Evolutionary conservation across 768 basidiomycete species (phyloP).

Genomic region (Russula sp.): DNA sequence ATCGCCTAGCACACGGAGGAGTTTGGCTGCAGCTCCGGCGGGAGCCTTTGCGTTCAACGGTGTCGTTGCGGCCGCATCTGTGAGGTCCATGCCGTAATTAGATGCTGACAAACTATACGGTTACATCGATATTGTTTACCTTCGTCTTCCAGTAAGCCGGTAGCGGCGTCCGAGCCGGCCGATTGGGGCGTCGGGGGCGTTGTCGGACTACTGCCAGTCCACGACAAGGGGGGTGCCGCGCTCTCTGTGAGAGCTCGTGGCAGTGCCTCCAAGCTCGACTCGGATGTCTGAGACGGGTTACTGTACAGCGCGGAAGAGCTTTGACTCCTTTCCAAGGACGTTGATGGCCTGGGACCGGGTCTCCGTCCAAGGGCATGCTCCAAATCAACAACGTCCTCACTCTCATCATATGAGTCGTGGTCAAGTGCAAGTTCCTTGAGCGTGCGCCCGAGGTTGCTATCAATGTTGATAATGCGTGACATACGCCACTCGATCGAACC

Average conservation of each 20-base stretch:
- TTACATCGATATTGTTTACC: slow-evolving; percentile 12
- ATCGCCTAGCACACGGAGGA: slow-evolving; percentile 63
- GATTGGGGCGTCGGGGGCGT: slow-evolving; percentile 4
- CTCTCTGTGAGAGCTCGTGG: slow-evolving; percentile 13
- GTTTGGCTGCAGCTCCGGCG: slow-evolving; percentile 41
- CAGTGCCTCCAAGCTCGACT: slow-evolving; percentile 27
- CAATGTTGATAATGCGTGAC: slow-evolving; percentile 61
- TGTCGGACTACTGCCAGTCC: not conserved
- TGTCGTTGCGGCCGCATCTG: not conserved
- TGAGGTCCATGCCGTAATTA: not conserved
- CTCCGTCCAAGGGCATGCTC: slow-evolving; percentile 43
- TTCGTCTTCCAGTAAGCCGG: slow-evolving; percentile 25
- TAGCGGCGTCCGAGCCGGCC: slow-evolving; percentile 15
- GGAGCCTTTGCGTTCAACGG: slow-evolving; percentile 28
- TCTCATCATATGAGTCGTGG: slow-evolving; percentile 34
- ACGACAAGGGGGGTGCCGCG: slow-evolving; percentile 14
- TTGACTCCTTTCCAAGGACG: slow-evolving; percentile 5
- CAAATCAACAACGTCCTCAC: slow-evolving; percentile 54
- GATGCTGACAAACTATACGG: not conserved
- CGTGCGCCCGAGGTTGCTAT: slow-evolving; percentile 39
- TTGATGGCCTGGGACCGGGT: slow-evolving; percentile 24
- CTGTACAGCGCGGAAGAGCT: slow-evolving; percentile 26
- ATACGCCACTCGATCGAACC: slow-evolving; percentile 74
- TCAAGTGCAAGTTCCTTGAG: slow-evolving; percentile 32
- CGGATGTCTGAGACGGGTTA: slow-evolving; percentile 27